These are phyloP conservation scores for Lachnellula willkommii DNA, from an alignment of 2,329 filamentous ascomycete species.

Conservation along the genomic window DNA sequence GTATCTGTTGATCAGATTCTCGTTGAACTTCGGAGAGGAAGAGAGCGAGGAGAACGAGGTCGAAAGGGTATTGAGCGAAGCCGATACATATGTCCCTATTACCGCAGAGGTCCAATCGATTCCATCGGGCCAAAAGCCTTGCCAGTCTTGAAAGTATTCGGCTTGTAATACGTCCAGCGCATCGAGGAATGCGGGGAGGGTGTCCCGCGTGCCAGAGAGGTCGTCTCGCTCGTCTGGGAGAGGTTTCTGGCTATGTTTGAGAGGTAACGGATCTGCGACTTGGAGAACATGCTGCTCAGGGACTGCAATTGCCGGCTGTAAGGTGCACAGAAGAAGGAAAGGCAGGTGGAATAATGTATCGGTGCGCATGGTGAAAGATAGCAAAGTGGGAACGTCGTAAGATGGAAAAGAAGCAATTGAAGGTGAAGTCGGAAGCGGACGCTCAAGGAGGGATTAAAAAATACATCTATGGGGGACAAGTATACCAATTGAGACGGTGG, in stretches of 20 bases:
- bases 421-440: conserved; percentile 4
- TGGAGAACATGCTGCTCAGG: background rate
- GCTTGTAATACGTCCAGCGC: conserved; percentile 73
- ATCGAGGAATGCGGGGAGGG: conserved; percentile 36
- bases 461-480: conserved; percentile 19
- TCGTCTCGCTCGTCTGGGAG: conserved; percentile 11
- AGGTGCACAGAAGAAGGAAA: conserved; percentile 9
- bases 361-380: conserved; percentile 14
- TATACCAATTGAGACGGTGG: background rate
- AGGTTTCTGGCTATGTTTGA: conserved; percentile 6
- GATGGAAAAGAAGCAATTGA: conserved; percentile 5
- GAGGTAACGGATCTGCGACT: background rate
- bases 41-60: conserved; percentile 46
- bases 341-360: conserved; percentile 3
- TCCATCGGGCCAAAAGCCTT: conserved; percentile 75
- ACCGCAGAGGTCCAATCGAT: conserved; percentile 96
- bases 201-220: background rate
- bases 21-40: conserved; percentile 36
- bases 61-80: conserved; percentile 66
- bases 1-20: conserved; percentile 78
- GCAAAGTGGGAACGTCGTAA: conserved; percentile 2
- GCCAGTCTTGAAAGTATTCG: conserved; percentile 69
- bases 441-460: conserved; percentile 12
- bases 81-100: conserved; percentile 71
- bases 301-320: conserved; percentile 4